Evolutionary conservation across 768 basidiomycete genomes (phyloP), one percentile per base, ranked within the genome.

Genomic region (Pulveroboletus sp.): DNA sequence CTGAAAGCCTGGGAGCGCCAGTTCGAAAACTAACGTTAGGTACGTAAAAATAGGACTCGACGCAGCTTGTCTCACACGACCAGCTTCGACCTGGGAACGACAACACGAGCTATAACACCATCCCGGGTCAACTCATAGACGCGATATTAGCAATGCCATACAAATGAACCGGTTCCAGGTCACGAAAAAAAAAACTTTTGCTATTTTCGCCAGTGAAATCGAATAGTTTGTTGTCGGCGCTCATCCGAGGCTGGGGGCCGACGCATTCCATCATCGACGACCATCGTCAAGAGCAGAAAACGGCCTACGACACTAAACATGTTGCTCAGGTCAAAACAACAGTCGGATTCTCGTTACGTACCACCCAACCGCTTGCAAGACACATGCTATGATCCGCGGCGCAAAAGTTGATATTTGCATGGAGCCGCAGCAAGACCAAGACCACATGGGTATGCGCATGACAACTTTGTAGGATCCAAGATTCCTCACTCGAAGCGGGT

Each of bases 1-100:
- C 35, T 19, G 31, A 36, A 16, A 6, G 11, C 7, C 27, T 41
- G 41, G 16, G 37, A 32, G 13, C 9, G 6, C 6, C 8, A 35
- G 31, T 19, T 24, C 24, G 6, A 53, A 40, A 31, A 24, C 13
- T 13, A 43, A 49, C n/a, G 17, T 38, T 36, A 38, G 19, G 16
- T 40, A 29, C 27, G 27, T 29, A 29, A 29, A 40, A 24, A 47
- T 37, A 13, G 43, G 25, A 34, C 14, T 32, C n/a, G 16, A 41
- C 10, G 24, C 32, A 35, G 17, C 34, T n/a, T 10, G 31, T 35
- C 53, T 38, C 44, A 21, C 52, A 44, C 35, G 36, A 49, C 21
- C 20, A 2, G 14, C 25, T 36, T 38, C 36, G 27, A n/a, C 39
- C 39, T 58, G 55, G 29, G 45, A 50, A 47, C 5, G 6, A 25